Percentiles rank a stretch among this genome's conserved stretches.
These are phyloP conservation scores for Exserohilum rostratum DNA, from an alignment of 2,329 filamentous ascomycete species.

Conservation along the genomic window DNA sequence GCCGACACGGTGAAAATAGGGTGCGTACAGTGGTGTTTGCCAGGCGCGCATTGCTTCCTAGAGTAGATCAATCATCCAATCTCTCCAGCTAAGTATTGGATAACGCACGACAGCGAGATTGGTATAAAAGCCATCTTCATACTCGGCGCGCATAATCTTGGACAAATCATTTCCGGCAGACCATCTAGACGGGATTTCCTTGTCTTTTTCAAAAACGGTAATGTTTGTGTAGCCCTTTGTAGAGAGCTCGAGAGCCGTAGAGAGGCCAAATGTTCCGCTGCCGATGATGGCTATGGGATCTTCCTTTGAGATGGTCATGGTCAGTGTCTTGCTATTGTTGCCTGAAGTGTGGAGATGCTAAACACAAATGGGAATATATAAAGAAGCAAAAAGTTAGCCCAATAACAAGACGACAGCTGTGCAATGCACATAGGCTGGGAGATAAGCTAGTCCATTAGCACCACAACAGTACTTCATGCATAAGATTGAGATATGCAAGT, in stretches of 20 bases:
- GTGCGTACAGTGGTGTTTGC: no score
- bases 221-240: constrained; percentile 39
- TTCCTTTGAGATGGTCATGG: constrained; percentile 30
- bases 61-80: no score
- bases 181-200: constrained; percentile 54
- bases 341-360: not conserved
- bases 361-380: not conserved
- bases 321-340: not conserved
- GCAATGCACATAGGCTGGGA: no score
- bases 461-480: no score
- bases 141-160: constrained; percentile 61
- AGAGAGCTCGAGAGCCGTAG: constrained; percentile 39
- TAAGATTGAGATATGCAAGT: no score
- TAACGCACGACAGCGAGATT: constrained; percentile 49
- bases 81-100: no score
- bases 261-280: constrained; percentile 40
- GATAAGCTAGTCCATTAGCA: no score
- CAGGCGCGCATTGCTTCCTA: no score
- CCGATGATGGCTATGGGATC: constrained; percentile 39
- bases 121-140: constrained; percentile 36
- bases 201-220: constrained; percentile 40
- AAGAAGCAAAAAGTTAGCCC: not conserved
- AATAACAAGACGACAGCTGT: not conserved
- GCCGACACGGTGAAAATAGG: no score
- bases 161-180: constrained; percentile 67